Evolutionary conservation across 164 flowering plant genomes (phyloP), one percentile per base, ranked within the genome.

Genomic region (Tinospora cordifolia): DNA sequence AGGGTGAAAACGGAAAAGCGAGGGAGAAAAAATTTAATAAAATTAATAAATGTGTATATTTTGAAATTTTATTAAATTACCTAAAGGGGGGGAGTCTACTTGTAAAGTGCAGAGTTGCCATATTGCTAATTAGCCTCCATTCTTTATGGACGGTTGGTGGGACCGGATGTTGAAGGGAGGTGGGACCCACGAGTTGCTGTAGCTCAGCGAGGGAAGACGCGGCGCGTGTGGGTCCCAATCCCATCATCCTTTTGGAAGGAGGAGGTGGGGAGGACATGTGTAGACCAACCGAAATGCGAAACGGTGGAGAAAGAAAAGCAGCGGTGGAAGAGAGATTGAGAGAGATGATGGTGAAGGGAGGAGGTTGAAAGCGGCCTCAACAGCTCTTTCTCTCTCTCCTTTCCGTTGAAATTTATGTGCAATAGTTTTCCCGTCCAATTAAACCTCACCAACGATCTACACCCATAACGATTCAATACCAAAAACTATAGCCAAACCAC

Each of bases 71-170:
- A 8, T 6, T 47, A 15, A 34, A n/a, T 62, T 12, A 0, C 14
- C n/a, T 12, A 58, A 26, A 36, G 22, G 11, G 63, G 63, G 38
- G 22, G 17, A 22, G 71, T 66, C 68, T 40, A 75, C 40, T 71
- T 27, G 38, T 21, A 44, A 41, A 75, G 69, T 17, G 59, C 21
- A 47, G 57, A 7, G 26, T 62, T 63, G 69, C 60, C 40, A 40
- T 54, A 59, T 62, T 34, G 41, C 63, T 49, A 47, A 24, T 47
- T 72, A 41, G 47, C 67, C 70, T 65, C 75, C 75, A 57, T 72
- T 69, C 79, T 76, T 76, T 76, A 34, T 76, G 79, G 75, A n/a
- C 79, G 79, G 75, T 66, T 15, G 1, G 30, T 58, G 73, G 73
- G 67, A 10, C 57, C 69, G 54, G 65, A 11, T 14, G 41, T 21